Conservation (phyloP, 768 basidiomycete genomes). For the Sarcodon sp. region DNA sequence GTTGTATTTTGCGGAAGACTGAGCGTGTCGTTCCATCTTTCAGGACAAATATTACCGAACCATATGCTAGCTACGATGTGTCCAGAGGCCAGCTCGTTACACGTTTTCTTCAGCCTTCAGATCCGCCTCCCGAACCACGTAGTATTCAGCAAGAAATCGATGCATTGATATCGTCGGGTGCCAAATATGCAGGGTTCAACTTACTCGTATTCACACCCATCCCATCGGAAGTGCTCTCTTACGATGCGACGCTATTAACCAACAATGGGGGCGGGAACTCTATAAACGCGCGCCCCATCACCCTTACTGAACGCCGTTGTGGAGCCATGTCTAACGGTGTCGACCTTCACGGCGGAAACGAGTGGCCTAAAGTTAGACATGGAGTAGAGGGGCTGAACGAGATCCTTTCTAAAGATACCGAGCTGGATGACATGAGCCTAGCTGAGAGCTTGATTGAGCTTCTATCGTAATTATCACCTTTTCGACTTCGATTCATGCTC, state of each 20-base stretch:
- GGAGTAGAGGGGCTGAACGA: constrained; percentile 35
- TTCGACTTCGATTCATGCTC: constrained; percentile 3
- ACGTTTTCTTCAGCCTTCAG: constrained; percentile 49
- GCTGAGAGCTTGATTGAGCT: constrained; percentile 48
- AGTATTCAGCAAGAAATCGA: constrained; percentile 37
- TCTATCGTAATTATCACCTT: constrained; percentile 44
- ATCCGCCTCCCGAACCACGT: constrained; percentile 12
- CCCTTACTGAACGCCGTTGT: constrained; percentile 29
- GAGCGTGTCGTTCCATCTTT: background rate
- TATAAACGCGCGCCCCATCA: constrained; percentile 41
- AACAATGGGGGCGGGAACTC: constrained; percentile 60
- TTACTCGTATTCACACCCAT: constrained; percentile 48
- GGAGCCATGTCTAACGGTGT: constrained; percentile 69
- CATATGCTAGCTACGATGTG: constrained; percentile 28
- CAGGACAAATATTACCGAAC: constrained; percentile 81
- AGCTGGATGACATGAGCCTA: constrained; percentile 33
- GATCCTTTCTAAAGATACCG: constrained; percentile 16
- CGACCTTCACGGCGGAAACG: constrained; percentile 43
- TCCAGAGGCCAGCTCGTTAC: constrained; percentile 63
- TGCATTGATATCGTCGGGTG: constrained; percentile 31
- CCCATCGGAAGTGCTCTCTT: constrained; percentile 18
- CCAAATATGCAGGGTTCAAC: constrained; percentile 71
- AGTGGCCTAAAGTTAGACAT: constrained; percentile 66
- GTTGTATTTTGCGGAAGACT: no score
- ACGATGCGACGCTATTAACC: constrained; percentile 46